phyloP scores from a whole-genome alignment of 2,329 filamentous ascomycete genomes.

The Talaromyces sp. region DNA sequence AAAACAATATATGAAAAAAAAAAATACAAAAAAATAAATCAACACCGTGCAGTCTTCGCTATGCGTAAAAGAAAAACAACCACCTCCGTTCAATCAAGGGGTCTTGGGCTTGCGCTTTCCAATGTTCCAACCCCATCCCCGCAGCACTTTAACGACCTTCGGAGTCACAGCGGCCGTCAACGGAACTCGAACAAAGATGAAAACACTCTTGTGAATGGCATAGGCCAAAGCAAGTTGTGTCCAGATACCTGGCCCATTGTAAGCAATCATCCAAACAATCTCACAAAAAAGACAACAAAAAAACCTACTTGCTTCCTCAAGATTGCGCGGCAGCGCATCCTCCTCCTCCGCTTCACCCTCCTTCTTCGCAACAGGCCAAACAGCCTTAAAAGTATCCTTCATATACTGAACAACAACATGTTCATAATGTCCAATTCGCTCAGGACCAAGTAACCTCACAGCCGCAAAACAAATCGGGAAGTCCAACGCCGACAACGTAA shows the following conservation, averaged over 20 bases:
- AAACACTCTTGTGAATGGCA: constrained; percentile 87
- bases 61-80: constrained; percentile 23
- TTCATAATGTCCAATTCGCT: constrained; percentile 70
- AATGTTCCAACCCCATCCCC: constrained; percentile 93
- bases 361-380: constrained; percentile 42
- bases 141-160: constrained; percentile 86
- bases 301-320: constrained; percentile 73
- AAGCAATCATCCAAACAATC: no score
- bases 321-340: constrained; percentile 63
- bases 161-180: constrained; percentile 87
- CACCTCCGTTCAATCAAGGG: constrained; percentile 17
- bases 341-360: constrained; percentile 50
- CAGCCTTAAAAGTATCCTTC: constrained; percentile 31
- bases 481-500: constrained; percentile 79
- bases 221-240: constrained; percentile 93
- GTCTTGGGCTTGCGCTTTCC: constrained; percentile 67
- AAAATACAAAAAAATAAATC: constrained; percentile 7
- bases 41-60: constrained; percentile 19
- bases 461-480: constrained; percentile 94
- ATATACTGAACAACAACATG: constrained; percentile 45
- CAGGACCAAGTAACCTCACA: constrained; percentile 79
- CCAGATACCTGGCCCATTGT: constrained; percentile 60
- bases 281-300: neutral
- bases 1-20: neutral
- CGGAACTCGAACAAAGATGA: constrained; percentile 95